Percentiles rank a stretch among this genome's conserved stretches.
These are phyloP conservation scores for Suillus cothurnatus DNA, from an alignment of 768 basidiomycete genomes.

Conservation along the genomic window DNA sequence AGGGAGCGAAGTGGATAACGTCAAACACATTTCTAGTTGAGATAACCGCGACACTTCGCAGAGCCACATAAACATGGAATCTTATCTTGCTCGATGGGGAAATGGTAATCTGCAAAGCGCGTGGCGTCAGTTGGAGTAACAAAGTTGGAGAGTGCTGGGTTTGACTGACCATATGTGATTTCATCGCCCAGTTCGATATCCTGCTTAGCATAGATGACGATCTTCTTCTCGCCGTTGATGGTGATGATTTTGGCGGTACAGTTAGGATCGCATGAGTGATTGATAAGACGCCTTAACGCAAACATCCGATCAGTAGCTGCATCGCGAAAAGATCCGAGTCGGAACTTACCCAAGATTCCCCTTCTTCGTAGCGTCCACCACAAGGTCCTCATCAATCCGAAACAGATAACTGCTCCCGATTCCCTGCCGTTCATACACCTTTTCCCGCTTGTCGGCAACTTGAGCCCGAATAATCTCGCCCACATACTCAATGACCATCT, in stretches of 20 bases:
- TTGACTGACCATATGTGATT: slow-evolving; percentile 88
- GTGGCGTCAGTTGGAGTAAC: slow-evolving; percentile 3
- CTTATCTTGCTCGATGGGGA: slow-evolving; percentile 98
- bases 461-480: slow-evolving; percentile 95
- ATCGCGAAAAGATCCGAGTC: neutral
- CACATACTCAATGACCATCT: slow-evolving; percentile 99
- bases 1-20: slow-evolving; percentile 11
- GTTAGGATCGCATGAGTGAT: slow-evolving; percentile 97
- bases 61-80: slow-evolving; percentile 93
- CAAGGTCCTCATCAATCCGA: slow-evolving; percentile 95
- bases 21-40: slow-evolving; percentile 67
- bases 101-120: slow-evolving; percentile 82
- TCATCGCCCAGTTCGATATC: slow-evolving; percentile 97
- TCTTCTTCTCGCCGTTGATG: slow-evolving; percentile 93
- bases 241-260: slow-evolving; percentile 91
- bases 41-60: slow-evolving; percentile 88
- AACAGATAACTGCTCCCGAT: slow-evolving; percentile 99
- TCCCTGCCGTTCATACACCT: slow-evolving; percentile 94
- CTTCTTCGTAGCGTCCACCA: slow-evolving; percentile 99
- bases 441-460: slow-evolving; percentile 96
- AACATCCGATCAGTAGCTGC: slow-evolving; percentile 15
- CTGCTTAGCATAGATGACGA: slow-evolving; percentile 98
- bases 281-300: slow-evolving; percentile 82
- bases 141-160: no score
- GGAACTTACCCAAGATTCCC: slow-evolving; percentile 91